Percentiles rank a stretch among this genome's conserved stretches.
Conservation (phyloP, 2,329 filamentous ascomycete species). For the Scedosporium aurantiacum region DNA sequence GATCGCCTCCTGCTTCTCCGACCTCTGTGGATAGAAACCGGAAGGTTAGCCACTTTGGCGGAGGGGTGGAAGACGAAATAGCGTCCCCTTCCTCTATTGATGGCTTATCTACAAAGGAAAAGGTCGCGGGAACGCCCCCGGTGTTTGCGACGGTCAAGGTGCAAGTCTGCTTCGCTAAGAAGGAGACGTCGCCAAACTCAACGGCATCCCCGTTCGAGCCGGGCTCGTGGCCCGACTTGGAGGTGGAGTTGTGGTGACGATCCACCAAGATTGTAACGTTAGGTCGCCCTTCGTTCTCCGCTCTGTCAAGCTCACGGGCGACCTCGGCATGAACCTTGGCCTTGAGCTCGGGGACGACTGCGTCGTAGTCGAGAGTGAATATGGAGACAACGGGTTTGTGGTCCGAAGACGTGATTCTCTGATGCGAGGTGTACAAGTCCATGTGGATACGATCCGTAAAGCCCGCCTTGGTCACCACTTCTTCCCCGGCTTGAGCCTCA, state of each 20-base stretch:
- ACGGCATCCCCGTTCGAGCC: conserved; percentile 44
- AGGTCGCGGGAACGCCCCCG: conserved; percentile 65
- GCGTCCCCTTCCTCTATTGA: conserved; percentile 24
- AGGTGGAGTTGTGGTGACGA: conserved; percentile 25
- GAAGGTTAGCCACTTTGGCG: conserved; percentile 59
- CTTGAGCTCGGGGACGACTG: conserved; percentile 75
- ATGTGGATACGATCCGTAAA: conserved; percentile 42
- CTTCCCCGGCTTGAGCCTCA: conserved; percentile 28
- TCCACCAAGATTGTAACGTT: conserved; percentile 77
- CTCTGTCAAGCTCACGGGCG: conserved; percentile 75
- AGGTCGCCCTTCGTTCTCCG: conserved; percentile 82
- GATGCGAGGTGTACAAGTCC: conserved; percentile 73
- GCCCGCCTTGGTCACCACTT: conserved; percentile 46
- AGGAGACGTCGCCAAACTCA: conserved; percentile 67
- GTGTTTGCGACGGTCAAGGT: conserved; percentile 86
- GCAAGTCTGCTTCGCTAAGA: conserved; percentile 52
- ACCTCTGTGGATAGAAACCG: conserved; percentile 38
- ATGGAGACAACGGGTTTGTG: conserved; percentile 84
- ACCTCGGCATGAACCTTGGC: conserved; percentile 77
- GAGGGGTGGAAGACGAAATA: neutral
- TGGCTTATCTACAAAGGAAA: conserved; percentile 69
- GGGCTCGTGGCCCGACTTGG: conserved; percentile 13
- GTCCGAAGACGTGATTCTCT: conserved; percentile 82
- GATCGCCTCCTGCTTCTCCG: neutral
- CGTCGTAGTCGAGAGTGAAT: conserved; percentile 77